Base-by-base conservation (phyloP, 352 stramenopile species). In the Phytophthora tentaculata region DNA sequence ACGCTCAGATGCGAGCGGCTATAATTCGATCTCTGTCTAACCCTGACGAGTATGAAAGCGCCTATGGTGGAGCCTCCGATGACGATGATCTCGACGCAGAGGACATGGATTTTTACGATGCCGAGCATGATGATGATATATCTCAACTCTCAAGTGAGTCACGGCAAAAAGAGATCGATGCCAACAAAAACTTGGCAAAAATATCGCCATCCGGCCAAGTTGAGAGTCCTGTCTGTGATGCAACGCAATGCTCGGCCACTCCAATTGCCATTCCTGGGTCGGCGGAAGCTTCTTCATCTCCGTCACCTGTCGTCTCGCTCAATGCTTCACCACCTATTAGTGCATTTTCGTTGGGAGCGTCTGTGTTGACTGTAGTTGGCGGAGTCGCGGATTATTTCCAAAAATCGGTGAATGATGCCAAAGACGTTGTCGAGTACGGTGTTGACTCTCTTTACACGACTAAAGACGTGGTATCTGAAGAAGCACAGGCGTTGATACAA, bases 1-100 rank as follows among this genome's bases (percentile, higher is more conserved):
- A 94, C 49, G 82, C 86, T n/a, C 82, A 92, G 45, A 88, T 94
- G 86, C 79, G 86, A 55, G 84, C 86, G 19, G 86, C 84, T 7
- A 89, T 94, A 48, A 86, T 91, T 73, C 71, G 77, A 16, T 91
- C 83, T 14, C 76, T 80, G 60, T 89, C 83, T 10, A 92, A 88
- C 32, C 76, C 80, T 29, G 81, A 85, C 61, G 77, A 78, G 39
- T 76, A 75, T 41, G 72, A 87, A 44, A 71, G 53, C 17, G 45
- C 69, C 19, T 80, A 78, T 54, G 72, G 73, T 29, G 74, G 69
- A 13, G 64, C 76, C 4, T 91, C 81, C 6, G 81, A 91, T 56
- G 80, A 90, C 28, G 77, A 83, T 58, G 80, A 84, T 14, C 20
- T 80, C 2, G 55, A 81, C 6, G 62, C 79, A 5, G 72, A 85